Evolutionary conservation across 2,329 filamentous ascomycete species (phyloP), one percentile per base, ranked within the genome.

Genomic region (Karstenula rhodostoma): DNA sequence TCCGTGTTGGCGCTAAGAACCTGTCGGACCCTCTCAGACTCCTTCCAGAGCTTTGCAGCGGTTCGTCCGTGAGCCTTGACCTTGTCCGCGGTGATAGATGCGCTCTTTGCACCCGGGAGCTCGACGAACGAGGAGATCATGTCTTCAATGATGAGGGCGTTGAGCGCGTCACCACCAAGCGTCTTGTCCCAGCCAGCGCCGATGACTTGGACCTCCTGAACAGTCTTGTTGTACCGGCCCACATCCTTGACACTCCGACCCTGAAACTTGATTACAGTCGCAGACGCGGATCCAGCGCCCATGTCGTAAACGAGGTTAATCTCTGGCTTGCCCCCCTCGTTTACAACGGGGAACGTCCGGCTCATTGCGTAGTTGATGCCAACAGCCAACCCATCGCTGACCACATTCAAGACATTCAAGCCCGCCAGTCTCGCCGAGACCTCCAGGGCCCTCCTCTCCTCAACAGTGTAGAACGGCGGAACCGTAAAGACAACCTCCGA

Each of bases 231-330:
- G 83, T 87, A 94, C 77, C 91, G 93, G 67, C 93, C 94, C 57
- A 94, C 81, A 70, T 97, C 94, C 84, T 98, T 99, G 64, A 98
- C 90, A 1, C 86, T 89, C 69, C 90, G 89, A 75, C 91, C 91
- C 78, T 97, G 94, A 81, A 99, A 97, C 71, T 89, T 90, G 75
- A 99, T 81, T 55, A 99, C 83, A 7, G 93, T 95, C 4, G 94
- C 94, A 70, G 93, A 96, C 33, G 94, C 91, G 48, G 93, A 97
- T 4, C 95, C 95, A 67, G 95, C 94, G 67, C 95, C 95, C 94
- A 99, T 98, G 76, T 99, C 95, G 74, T 95, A 99, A 32, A 99
- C 88, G 77, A 99, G 81, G 80, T 99, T 93, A 70, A 94, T 87
- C 79, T 99, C 95, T 0, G 95, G 90, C 81, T 93, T 93, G 66